Evolutionary conservation across 345 rosid genomes (phyloP), one percentile per base, ranked within the genome.

Genomic region (Adansonia digitata): DNA sequence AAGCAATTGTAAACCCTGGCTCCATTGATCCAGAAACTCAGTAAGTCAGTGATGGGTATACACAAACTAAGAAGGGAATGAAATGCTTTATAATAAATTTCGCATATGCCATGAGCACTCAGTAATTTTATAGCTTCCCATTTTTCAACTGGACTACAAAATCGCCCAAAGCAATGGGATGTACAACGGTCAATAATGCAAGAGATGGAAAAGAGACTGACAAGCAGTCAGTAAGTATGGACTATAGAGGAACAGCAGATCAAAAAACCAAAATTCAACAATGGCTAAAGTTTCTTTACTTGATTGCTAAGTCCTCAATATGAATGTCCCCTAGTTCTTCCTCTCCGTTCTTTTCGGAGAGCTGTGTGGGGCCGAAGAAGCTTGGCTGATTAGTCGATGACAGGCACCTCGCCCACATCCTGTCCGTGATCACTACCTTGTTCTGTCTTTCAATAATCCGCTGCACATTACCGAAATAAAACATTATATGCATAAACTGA

Each of bases 301-400:
- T 65, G 10, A 40, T 65, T 40, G 18, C 31, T 5, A 40, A 65
- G 31, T 65, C 69, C 49, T 64, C 51, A 11, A 11, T 20, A 64
- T 39, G 69, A 40, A 20, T 40, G 14, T 22, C 69, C 17, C 31
- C 51, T 20, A 11, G 4, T 9, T 70, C 48, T 31, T 71, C 62
- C 20, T 71, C 55, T 22, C 20, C 68, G 17, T 57, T 42, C 75
- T 43, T 57, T 43, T 34, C 48, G 13, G 22, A 39, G 39, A 34
- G 69, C 56, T 81, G 86, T 77, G 78, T 84, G 5, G 76, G 20
- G 5, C 49, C 64, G 71, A 85, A 7, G 73, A 90, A 89, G 79
- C 91, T 89, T 11, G 94, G 94, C 59, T 89, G 94, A 69, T 89
- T 82, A 46, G 94, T 89, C 48, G 94, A 89, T 6, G 91, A 85